Base-by-base conservation (phyloP, 2,329 filamentous ascomycete genomes). In the Dactylellina drechsleri region DNA sequence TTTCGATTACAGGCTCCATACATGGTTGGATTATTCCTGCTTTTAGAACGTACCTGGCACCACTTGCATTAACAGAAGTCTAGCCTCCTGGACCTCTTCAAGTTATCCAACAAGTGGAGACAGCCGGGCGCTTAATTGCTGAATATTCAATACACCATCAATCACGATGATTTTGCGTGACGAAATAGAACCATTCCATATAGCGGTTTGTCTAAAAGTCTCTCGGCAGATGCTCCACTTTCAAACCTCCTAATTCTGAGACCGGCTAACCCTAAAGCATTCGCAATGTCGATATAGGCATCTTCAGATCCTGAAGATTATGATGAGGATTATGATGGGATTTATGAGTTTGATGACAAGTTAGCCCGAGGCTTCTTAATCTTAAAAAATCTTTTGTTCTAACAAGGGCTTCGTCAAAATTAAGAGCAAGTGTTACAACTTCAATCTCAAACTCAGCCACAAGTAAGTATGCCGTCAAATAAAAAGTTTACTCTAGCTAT, bases 291-390 rank as follows among this genome's bases (percentile, higher is more conserved):
- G 43, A 18, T 57, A 36, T 28, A 70, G 66, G 40, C 66, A 2
- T 60, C 59, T 43, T 47, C 65, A 40, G 15, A 10, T 52, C 26
- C 53, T 31, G n/a, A 20, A 62, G 43, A 60, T 28, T 57, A 62
- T 41, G 70, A 74, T 49, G 70, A 74, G 18, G 61, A 62, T 26
- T 74, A 66, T 47, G 70, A 74, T 45, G 62, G 57, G 28, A 26
- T 74, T 23, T 74, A 67, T 52, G 70, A 74, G 57, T 54, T 56
- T 18, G 70, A 74, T 28, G 70, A 74, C 15, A 66, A 67, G 70
- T 74, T 56, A 53, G 62, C 58, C 23, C 13, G 15, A 26, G 12
- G 2, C 20, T n/a, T 60, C 12, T 5, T 43, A 36, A 4, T 4
- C 13, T 23, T n/a, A 8, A 31, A 31, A n/a, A 36, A 1, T 40